Conservation (phyloP, 2,329 filamentous ascomycete genomes). For the Coleophoma crateriformis region DNA sequence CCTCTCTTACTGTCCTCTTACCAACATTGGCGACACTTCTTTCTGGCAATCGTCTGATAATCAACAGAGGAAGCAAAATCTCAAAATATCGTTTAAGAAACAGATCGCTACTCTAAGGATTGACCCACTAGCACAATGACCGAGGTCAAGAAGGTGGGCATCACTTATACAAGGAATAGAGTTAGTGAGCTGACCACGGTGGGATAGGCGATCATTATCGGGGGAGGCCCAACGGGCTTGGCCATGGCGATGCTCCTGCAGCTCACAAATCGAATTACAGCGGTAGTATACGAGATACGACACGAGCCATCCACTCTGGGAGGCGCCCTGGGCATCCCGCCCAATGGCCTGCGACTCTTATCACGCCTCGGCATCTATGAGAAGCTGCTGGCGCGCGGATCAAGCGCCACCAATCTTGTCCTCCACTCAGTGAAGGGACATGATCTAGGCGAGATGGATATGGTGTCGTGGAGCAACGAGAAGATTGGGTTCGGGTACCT, state of each 20-base stretch:
- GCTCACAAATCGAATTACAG: slow-evolving; percentile 10
- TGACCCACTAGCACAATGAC: too few species aligned
- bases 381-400: slow-evolving; percentile 13
- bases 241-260: slow-evolving; percentile 9
- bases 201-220: slow-evolving; percentile 12
- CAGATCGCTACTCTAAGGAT: too few species aligned
- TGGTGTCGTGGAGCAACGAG: slow-evolving; percentile 7
- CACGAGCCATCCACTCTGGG: slow-evolving; percentile 24
- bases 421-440: slow-evolving; percentile 18
- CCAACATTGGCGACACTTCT: too few species aligned
- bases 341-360: slow-evolving; percentile 25
- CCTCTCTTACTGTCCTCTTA: too few species aligned
- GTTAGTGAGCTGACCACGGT: too few species aligned
- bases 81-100: too few species aligned
- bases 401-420: slow-evolving; percentile 11
- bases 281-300: slow-evolving; percentile 24
- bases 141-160: too few species aligned
- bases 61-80: too few species aligned
- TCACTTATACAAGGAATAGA: too few species aligned
- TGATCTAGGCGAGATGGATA: slow-evolving; percentile 13
- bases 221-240: slow-evolving; percentile 11
- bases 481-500: slow-evolving; percentile 25
- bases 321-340: slow-evolving; percentile 23
- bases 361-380: slow-evolving; percentile 21
- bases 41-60: too few species aligned